A percentile compares a stretch with the other conserved stretches of the same genome.
Evolutionary conservation across 2,329 filamentous ascomycete species (phyloP).

Genomic region (Cladophialophora chaetospira): DNA sequence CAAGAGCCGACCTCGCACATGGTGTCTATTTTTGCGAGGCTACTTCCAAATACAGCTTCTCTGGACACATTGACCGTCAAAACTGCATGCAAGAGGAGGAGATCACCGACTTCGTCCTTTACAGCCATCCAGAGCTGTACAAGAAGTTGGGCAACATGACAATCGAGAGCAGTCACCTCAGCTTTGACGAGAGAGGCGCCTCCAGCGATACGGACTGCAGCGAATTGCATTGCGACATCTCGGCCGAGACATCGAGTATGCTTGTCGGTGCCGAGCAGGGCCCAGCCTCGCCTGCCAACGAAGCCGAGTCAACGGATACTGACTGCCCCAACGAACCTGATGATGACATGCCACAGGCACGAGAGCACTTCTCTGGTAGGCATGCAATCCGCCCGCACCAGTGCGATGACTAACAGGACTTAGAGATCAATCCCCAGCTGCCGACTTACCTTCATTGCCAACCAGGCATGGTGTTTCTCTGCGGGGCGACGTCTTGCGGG

Average conservation of each 20-base stretch:
- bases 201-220: not conserved
- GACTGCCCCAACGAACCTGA: slow-evolving; percentile 1
- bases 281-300: not conserved
- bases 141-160: slow-evolving; percentile 13
- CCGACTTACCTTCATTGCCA: slow-evolving; percentile 12
- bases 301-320: not conserved
- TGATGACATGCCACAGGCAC: not conserved
- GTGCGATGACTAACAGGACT: not conserved
- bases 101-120: slow-evolving; percentile 14
- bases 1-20: slow-evolving; percentile 1
- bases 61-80: slow-evolving; percentile 15
- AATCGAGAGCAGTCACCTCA: slow-evolving; percentile 12
- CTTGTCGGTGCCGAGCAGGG: not conserved
- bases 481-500: slow-evolving; percentile 12
- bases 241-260: not conserved
- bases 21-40: slow-evolving; percentile 16
- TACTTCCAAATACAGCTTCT: slow-evolving; percentile 11
- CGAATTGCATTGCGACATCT: not conserved
- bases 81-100: slow-evolving; percentile 13
- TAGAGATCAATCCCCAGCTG: slow-evolving; percentile 1
- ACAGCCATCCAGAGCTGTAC: slow-evolving; percentile 8
- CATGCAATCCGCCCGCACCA: not conserved
- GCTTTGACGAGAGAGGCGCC: not conserved
- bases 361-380: slow-evolving; percentile 12
- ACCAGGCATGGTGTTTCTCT: slow-evolving; percentile 5